Percentiles rank a stretch among this genome's conserved stretches.
These are phyloP conservation scores for Gillenia trifoliata DNA, from an alignment of 306 rosid genomes.

Conservation along the genomic window DNA sequence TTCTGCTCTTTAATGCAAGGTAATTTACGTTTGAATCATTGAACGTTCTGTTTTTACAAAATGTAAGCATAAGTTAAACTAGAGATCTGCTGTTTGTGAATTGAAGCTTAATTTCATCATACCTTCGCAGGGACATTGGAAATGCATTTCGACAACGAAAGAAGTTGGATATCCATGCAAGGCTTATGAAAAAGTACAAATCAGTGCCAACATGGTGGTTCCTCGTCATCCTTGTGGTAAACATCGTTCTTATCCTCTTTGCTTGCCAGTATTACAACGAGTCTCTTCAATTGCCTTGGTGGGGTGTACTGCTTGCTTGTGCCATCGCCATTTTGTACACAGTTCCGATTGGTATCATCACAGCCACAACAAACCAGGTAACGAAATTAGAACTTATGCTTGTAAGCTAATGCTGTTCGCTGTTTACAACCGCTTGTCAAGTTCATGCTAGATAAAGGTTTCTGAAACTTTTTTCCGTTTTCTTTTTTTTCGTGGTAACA, in stretches of 20 bases:
- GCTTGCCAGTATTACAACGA: slow-evolving; percentile 44
- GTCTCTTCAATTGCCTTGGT: slow-evolving; percentile 83
- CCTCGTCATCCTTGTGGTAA: slow-evolving; percentile 36
- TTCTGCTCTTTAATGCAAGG: slow-evolving; percentile 73
- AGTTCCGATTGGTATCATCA: slow-evolving; percentile 66
- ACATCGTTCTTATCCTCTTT: slow-evolving; percentile 55
- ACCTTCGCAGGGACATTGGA: slow-evolving; percentile 39
- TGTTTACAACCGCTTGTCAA: background rate
- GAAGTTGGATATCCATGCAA: slow-evolving; percentile 60
- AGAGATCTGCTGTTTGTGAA: background rate
- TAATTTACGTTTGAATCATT: slow-evolving; percentile 7
- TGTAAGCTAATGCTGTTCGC: background rate
- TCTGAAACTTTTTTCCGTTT: background rate
- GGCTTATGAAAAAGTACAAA: slow-evolving; percentile 61
- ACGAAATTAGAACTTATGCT: background rate
- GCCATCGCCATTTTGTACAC: slow-evolving; percentile 57
- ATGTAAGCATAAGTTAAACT: background rate
- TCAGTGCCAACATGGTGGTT: slow-evolving; percentile 78
- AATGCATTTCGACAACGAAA: slow-evolving; percentile 41
- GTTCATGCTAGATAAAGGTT: background rate
- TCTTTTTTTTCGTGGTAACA: slow-evolving; percentile 27
- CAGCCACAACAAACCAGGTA: slow-evolving; percentile 87
- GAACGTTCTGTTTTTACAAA: background rate
- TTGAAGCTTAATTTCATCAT: background rate
- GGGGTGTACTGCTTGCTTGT: slow-evolving; percentile 81